Evolutionary conservation across 805 yeast genomes (phyloP), one percentile per base, ranked within the genome.

Genomic region (Sugiyamaella boreocaroliniensis): DNA sequence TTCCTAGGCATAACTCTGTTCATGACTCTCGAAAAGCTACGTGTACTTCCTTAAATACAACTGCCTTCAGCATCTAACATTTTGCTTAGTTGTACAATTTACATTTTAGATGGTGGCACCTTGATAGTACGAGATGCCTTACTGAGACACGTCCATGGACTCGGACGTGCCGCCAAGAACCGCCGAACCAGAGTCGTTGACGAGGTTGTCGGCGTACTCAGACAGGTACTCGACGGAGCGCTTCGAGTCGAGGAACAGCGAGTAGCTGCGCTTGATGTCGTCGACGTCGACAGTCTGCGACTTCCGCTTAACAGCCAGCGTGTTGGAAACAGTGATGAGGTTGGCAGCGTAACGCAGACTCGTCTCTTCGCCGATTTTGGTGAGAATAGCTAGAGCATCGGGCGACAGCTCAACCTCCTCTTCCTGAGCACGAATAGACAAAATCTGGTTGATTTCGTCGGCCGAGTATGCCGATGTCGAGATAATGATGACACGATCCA

Each of bases 301-400:
- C 71, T 95, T 85, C 67, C 96, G 82, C 71, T 88, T 89, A 55
- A 79, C 72, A 4, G 97, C 86, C 57, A 92, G 79, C 67, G 89
- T 90, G 66, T 87, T 87, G 9, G 97, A 80, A 9, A 95, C 97
- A 12, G 96, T 78, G 54, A 93, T 85, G 69, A 93, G 78, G 70
- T 93, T 95, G 47, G 96, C 76, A 20, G 96, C 93, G 68, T 93
- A 93, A 65, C 99, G 82, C 63, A 93, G 78, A 67, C 95, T 84
- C 5, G 98, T 87, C 67, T 86, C 96, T 58, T 80, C 76, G 14
- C 96, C 97, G 57, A 90, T 88, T 66, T 89, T 86, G 20, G 98
- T 88, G 61, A 93, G 78, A 61, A 89, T 76, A 46, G 86, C 92
- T 58, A 92, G 75, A 0, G 97, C 96, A 64, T 89, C 97, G 7